Evolutionary conservation across 2,329 filamentous ascomycete genomes (phyloP).

Genomic region (Didymella lethalis): DNA sequence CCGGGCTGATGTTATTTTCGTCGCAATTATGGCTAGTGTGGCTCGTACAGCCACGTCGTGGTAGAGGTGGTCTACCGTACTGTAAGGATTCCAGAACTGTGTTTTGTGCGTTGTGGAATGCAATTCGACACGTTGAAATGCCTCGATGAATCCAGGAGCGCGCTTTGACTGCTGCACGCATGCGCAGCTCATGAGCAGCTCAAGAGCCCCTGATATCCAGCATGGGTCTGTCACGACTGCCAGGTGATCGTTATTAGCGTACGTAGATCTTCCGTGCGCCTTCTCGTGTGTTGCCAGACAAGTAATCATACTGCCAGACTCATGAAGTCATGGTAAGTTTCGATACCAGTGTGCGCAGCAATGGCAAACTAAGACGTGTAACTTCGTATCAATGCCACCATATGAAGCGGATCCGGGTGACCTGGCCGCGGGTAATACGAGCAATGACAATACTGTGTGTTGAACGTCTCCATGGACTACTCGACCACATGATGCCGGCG

Average conservation of each 20-base stretch:
- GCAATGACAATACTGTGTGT: not conserved
- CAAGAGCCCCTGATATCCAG: not conserved
- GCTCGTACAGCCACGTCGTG: not conserved
- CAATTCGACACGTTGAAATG: not conserved
- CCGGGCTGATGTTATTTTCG: constrained; percentile 13
- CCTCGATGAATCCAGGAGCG: not conserved
- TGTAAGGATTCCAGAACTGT: not conserved
- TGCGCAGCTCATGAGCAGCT: not conserved
- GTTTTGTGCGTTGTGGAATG: not conserved
- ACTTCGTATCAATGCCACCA: not conserved
- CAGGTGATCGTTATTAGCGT: not conserved
- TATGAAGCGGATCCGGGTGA: not conserved
- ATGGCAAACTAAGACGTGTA: not conserved
- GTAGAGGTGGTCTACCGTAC: not conserved
- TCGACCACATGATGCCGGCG: constrained; percentile 4
- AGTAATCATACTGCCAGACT: not conserved
- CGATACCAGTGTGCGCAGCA: not conserved
- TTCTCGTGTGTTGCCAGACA: not conserved
- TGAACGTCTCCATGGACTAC: not conserved
- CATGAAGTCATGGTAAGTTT: not conserved
- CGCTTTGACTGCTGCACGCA: not conserved
- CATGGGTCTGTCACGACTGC: constrained; percentile 7
- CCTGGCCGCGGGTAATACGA: constrained; percentile 9
- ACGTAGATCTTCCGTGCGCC: constrained; percentile 4
- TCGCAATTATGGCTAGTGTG: not conserved